Evolutionary conservation across 148 eudicot species (phyloP).

Genomic region (Heliosperma pusillum): DNA sequence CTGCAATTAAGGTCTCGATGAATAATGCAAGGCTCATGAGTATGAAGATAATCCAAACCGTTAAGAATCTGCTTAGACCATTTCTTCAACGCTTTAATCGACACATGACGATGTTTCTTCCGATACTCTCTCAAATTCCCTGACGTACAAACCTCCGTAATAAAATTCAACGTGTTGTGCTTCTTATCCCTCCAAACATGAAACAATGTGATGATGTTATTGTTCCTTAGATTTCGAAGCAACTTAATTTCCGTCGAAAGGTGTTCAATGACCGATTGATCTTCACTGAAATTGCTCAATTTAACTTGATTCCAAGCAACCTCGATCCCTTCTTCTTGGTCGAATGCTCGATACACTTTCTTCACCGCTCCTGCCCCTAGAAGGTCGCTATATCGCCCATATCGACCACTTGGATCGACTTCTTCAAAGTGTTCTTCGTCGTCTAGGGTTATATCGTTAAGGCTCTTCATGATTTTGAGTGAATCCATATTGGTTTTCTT

Average conservation of each 20-base stretch:
- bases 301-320: conserved; percentile 85
- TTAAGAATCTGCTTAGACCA: conserved; percentile 72
- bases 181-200: conserved; percentile 58
- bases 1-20: conserved; percentile 83
- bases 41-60: conserved; percentile 71
- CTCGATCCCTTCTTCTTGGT: conserved; percentile 66
- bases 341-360: conserved; percentile 72
- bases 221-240: conserved; percentile 46
- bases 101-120: too few relatives aligned
- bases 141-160: conserved; percentile 68
- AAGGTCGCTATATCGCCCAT: conserved; percentile 59
- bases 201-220: conserved; percentile 49
- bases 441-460: too few relatives aligned
- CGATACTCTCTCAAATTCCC: too few relatives aligned
- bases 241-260: conserved; percentile 49
- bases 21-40: conserved; percentile 73
- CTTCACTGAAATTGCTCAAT: conserved; percentile 49
- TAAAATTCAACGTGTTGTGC: conserved; percentile 49
- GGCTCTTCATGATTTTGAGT: too few relatives aligned
- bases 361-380: conserved; percentile 72
- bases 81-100: conserved; percentile 65
- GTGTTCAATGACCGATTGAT: conserved; percentile 37
- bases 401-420: conserved; percentile 63
- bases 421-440: conserved; percentile 57
- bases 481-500: neutral